Evolutionary conservation across 2,329 filamentous ascomycete genomes (phyloP).

Genomic region (Nothopassalora personata): DNA sequence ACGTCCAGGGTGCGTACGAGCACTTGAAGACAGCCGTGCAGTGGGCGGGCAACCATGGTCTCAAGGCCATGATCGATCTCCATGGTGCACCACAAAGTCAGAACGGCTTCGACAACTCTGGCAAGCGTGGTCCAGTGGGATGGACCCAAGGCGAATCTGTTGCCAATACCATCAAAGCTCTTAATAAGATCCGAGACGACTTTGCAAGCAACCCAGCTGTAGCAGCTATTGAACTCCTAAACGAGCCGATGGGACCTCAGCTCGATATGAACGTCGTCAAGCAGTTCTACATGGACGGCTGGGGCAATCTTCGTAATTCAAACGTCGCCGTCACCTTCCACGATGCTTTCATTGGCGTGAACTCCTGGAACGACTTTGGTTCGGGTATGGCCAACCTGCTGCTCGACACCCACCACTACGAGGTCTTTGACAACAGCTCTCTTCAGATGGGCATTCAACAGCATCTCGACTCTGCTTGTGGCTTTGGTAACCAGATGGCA

Average conservation of each 20-base stretch:
- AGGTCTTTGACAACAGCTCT: slow-evolving; percentile 40
- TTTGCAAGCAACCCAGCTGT: slow-evolving; percentile 42
- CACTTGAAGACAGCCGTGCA: slow-evolving; percentile 46
- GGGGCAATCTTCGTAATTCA: slow-evolving; percentile 41
- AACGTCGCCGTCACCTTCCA: slow-evolving; percentile 43
- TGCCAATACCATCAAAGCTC: slow-evolving; percentile 36
- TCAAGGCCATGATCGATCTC: slow-evolving; percentile 63
- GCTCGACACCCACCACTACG: slow-evolving; percentile 45
- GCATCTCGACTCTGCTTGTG: slow-evolving; percentile 41
- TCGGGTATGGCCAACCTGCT: slow-evolving; percentile 41
- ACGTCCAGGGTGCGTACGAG: slow-evolving; percentile 43
- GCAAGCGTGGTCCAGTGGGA: slow-evolving; percentile 43
- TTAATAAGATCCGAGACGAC: slow-evolving; percentile 46
- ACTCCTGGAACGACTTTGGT: slow-evolving; percentile 41
- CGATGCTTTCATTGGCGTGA: slow-evolving; percentile 44
- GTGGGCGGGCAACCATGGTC: slow-evolving; percentile 51
- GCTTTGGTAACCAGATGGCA: slow-evolving; percentile 43
- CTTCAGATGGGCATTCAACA: slow-evolving; percentile 35
- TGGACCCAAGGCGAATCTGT: slow-evolving; percentile 44
- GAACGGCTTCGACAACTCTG: slow-evolving; percentile 65
- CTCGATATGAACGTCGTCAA: slow-evolving; percentile 40
- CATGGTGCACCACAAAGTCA: slow-evolving; percentile 62
- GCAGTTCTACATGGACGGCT: slow-evolving; percentile 47
- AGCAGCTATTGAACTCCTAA: slow-evolving; percentile 44
- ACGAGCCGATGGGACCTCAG: slow-evolving; percentile 42